Percentiles rank a stretch among this genome's conserved stretches.
Evolutionary conservation across 176 grass and related monocot species (phyloP).

Genomic region (Alloteropsis semialata): DNA sequence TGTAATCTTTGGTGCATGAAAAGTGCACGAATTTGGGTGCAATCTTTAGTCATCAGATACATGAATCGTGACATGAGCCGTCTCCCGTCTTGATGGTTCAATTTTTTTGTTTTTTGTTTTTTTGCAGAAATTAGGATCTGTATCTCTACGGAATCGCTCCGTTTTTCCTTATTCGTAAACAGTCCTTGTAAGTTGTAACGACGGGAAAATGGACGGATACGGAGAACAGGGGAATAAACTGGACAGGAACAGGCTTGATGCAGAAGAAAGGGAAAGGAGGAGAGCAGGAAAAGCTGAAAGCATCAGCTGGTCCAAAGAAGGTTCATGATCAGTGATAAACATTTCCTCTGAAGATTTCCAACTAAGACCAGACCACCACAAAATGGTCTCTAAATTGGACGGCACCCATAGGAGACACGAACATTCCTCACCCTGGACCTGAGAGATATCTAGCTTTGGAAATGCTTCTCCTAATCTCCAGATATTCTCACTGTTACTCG

Average conservation of each 20-base stretch:
- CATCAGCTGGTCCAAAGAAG: conserved; percentile 34
- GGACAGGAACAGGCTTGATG: conserved; percentile 1
- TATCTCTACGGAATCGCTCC: background rate
- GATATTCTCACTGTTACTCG: background rate
- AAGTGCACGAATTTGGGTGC: no score
- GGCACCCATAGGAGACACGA: background rate
- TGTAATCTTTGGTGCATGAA: no score
- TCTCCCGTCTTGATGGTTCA: no score
- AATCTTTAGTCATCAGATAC: no score
- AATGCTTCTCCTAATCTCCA: background rate
- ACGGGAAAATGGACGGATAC: background rate
- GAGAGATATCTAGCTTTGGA: background rate
- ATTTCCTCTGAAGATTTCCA: conserved; percentile 4
- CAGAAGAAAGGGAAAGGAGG: background rate
- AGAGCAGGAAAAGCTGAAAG: conserved; percentile 8
- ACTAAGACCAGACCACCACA: background rate
- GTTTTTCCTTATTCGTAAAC: background rate
- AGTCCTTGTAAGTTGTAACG: background rate
- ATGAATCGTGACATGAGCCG: no score
- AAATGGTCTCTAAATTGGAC: background rate
- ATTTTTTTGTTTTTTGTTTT: no score
- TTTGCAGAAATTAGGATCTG: background rate
- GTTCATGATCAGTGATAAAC: background rate
- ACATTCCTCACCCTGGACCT: conserved; percentile 11
- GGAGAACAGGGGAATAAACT: conserved; percentile 2